phyloP scores from a whole-genome alignment of 108 stramenopile species.

The Fragilariopsis cylindrus region DNA sequence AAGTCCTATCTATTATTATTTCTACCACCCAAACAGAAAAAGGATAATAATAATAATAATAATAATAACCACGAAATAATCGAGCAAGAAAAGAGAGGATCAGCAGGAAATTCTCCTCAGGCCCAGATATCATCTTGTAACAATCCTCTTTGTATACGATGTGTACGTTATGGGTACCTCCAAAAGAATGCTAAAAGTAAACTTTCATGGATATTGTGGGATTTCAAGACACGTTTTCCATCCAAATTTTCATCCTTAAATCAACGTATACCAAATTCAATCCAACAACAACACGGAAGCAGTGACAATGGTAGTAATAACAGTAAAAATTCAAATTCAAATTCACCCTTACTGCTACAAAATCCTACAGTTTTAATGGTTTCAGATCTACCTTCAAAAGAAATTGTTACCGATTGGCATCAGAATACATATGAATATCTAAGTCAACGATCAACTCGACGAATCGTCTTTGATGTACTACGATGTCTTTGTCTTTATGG shows the following conservation, averaged over 20 bases:
- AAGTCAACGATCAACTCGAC: not conserved
- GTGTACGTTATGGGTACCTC: conserved; percentile 30
- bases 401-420: conserved; percentile 28
- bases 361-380: conserved; percentile 42
- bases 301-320: not conserved
- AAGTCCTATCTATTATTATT: no score
- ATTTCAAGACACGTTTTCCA: conserved; percentile 5
- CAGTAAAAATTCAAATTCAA: no score
- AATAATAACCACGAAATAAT: no score
- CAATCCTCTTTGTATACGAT: conserved; percentile 38
- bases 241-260: conserved; percentile 1
- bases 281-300: conserved; percentile 8
- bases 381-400: conserved; percentile 21
- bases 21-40: no score
- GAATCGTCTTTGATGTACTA: conserved; percentile 3
- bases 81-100: no score
- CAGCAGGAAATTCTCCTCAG: no score
- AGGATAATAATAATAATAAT: no score
- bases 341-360: conserved; percentile 10
- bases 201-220: conserved; percentile 25
- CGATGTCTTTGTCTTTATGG: not conserved
- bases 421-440: not conserved
- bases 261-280: conserved; percentile 15
- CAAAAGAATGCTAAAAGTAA: conserved; percentile 19
- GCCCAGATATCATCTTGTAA: conserved; percentile 19